phyloP scores from a whole-genome alignment of 2,329 filamentous ascomycete genomes.

The Aspergillus pseudonomiae region DNA sequence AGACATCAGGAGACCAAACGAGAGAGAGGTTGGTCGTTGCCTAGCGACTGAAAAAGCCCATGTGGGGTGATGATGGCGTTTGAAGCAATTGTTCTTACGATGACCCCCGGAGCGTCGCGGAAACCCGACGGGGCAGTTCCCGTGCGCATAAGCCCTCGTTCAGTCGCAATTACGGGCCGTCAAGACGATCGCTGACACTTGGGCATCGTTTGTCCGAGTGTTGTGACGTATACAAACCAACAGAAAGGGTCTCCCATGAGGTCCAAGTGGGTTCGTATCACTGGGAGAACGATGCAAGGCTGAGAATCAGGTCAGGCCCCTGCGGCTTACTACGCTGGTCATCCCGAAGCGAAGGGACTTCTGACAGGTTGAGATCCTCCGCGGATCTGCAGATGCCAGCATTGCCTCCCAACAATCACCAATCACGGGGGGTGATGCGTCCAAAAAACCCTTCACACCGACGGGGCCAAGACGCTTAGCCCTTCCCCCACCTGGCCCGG shows the following conservation, averaged over 20 bases:
- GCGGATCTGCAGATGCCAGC: conserved; percentile 1
- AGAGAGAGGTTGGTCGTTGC: neutral
- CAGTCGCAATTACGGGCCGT: neutral
- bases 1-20: neutral
- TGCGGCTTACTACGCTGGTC: neutral
- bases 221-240: neutral
- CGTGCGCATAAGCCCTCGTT: neutral
- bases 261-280: neutral
- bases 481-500: neutral
- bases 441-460: neutral
- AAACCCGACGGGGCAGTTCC: neutral
- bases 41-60: neutral
- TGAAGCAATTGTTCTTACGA: neutral
- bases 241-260: neutral
- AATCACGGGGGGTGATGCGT: neutral
- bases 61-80: conserved; percentile 1
- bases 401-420: neutral
- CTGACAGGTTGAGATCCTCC: conserved; percentile 1
- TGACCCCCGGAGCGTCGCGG: neutral
- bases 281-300: neutral
- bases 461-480: neutral
- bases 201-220: no score
- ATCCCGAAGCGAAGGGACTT: neutral
- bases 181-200: neutral
- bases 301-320: neutral